Conservation (phyloP, 1,139 yeast genomes). For the Diutina neorugosa region DNA sequence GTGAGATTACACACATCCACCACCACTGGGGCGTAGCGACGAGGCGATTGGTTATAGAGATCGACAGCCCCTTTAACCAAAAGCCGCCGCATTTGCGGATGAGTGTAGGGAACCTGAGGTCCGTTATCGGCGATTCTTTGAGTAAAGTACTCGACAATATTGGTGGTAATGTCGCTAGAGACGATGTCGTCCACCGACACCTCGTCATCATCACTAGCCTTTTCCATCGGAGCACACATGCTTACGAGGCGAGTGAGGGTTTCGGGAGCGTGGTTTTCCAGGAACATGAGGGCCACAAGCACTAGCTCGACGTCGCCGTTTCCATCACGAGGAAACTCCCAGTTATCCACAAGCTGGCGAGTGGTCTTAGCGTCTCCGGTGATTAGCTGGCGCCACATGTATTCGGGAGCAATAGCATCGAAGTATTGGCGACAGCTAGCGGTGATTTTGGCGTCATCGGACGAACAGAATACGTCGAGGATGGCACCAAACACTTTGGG, state of each 20-base stretch:
- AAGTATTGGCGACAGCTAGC: neutral
- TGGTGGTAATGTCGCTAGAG: neutral
- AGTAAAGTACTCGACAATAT: neutral
- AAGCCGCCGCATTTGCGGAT: neutral
- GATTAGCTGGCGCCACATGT: neutral
- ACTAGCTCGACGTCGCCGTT: neutral
- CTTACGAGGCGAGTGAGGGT: neutral
- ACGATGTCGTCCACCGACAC: neutral
- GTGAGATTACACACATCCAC: neutral
- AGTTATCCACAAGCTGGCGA: neutral
- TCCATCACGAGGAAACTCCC: neutral
- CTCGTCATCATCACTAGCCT: neutral
- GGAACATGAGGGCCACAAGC: neutral
- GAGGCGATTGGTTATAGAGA: neutral
- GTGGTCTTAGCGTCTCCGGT: neutral
- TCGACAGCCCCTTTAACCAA: neutral
- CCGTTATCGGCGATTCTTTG: neutral
- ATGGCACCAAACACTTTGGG: slow-evolving; percentile 62
- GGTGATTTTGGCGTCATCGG: neutral
- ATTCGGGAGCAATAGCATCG: neutral
- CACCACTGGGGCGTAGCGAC: neutral
- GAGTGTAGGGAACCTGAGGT: neutral
- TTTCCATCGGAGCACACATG: neutral
- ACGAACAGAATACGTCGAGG: slow-evolving; percentile 18
- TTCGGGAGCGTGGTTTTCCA: neutral